phyloP scores from a whole-genome alignment of 192 early-diverging fungal species.

The Coemansia umbellata region DNA sequence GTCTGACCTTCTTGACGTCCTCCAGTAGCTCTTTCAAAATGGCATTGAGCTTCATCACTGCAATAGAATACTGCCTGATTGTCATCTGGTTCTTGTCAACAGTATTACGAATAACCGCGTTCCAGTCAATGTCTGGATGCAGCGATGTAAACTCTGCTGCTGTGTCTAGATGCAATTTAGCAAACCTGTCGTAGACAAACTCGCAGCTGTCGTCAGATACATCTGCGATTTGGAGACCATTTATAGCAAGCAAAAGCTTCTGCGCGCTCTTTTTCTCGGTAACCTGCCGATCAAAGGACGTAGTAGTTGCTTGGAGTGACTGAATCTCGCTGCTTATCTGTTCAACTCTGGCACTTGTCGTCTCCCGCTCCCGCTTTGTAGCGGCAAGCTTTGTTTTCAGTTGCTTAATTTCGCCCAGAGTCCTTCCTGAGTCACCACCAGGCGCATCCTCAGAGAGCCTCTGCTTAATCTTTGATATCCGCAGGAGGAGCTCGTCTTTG shows the following conservation, averaged over 20 bases:
- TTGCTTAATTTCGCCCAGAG: slow-evolving; percentile 22
- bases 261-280: slow-evolving; percentile 42
- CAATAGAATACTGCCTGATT: slow-evolving; percentile 34
- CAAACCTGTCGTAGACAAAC: slow-evolving; percentile 44
- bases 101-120: slow-evolving; percentile 23
- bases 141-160: slow-evolving; percentile 44
- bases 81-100: slow-evolving; percentile 6
- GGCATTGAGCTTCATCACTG: slow-evolving; percentile 42
- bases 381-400: slow-evolving; percentile 14
- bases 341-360: slow-evolving; percentile 3
- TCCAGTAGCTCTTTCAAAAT: slow-evolving; percentile 36
- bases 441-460: slow-evolving; percentile 19
- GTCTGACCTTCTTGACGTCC: slow-evolving; percentile 34
- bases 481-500: slow-evolving; percentile 29
- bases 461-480: slow-evolving; percentile 28
- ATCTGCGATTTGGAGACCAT: slow-evolving; percentile 33
- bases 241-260: slow-evolving; percentile 40
- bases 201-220: slow-evolving; percentile 24
- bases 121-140: slow-evolving; percentile 51
- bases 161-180: slow-evolving; percentile 31
- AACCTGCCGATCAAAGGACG: slow-evolving; percentile 29
- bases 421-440: slow-evolving; percentile 7
- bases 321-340: slow-evolving; percentile 25
- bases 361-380: slow-evolving; percentile 21
- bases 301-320: slow-evolving; percentile 23